Conservation (phyloP, 108 stramenopile genomes). For the Poteriospumella lacustris region DNA sequence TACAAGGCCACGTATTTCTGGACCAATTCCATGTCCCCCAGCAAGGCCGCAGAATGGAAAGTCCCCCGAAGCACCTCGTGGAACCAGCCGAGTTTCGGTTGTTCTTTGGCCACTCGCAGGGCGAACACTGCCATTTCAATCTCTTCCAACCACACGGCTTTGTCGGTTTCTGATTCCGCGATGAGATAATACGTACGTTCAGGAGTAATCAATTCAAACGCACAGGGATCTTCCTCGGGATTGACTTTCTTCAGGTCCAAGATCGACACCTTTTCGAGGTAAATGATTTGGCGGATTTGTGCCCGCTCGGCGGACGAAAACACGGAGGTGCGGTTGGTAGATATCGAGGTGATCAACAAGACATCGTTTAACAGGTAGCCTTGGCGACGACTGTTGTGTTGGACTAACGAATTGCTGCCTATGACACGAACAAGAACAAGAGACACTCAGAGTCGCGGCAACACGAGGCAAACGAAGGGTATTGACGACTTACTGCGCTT, state of each 20-base stretch:
- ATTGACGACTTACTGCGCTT: neutral
- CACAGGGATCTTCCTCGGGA: neutral
- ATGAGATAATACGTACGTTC: conserved; percentile 11
- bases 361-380: conserved; percentile 19
- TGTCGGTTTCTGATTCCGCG: conserved; percentile 20
- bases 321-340: neutral
- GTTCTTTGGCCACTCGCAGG: neutral
- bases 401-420: neutral
- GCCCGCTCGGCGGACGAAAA: neutral
- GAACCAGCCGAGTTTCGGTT: neutral
- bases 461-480: neutral
- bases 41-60: neutral
- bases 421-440: neutral
- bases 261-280: neutral
- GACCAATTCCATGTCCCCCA: neutral
- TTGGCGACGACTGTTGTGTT: neutral
- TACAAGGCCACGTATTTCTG: neutral
- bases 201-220: conserved; percentile 15
- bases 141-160: conserved; percentile 23
- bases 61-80: neutral
- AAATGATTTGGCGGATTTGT: neutral
- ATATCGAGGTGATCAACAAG: conserved; percentile 1
- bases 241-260: neutral
- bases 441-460: neutral
- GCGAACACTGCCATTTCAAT: neutral